A percentile compares a stretch with the other conserved stretches of the same genome.
phyloP scores from a whole-genome alignment of 1,284 basidiomycete species.

The Cryptococcus wingfieldii region DNA sequence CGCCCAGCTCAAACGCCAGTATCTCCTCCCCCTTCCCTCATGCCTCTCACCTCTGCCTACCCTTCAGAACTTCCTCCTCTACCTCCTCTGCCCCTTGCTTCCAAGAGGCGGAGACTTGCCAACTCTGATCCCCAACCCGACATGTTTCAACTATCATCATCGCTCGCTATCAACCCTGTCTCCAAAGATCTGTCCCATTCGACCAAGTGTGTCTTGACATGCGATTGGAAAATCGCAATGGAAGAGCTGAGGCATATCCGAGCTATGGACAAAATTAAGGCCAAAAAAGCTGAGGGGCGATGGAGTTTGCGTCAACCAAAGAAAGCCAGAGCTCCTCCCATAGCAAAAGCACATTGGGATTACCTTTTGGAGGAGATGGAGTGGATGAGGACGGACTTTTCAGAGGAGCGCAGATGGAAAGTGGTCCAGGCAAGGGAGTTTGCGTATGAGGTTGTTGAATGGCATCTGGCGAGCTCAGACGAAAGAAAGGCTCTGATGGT shows the following conservation, averaged over 20 bases:
- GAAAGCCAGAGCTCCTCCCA: conserved; percentile 77
- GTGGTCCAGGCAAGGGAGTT: conserved; percentile 76
- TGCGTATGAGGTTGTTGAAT: conserved; percentile 78
- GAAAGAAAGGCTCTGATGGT: conserved; percentile 64
- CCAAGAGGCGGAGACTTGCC: conserved; percentile 20
- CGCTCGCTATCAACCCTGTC: conserved; percentile 38
- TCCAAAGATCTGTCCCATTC: conserved; percentile 30
- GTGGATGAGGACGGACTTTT: conserved; percentile 95
- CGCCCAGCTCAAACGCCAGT: conserved; percentile 20
- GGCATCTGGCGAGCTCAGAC: conserved; percentile 71
- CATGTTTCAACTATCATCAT: conserved; percentile 29
- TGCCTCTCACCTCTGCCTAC: conserved; percentile 40
- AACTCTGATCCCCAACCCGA: conserved; percentile 27
- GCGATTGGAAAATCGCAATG: conserved; percentile 57
- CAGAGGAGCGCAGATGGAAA: conserved; percentile 93
- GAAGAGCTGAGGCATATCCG: conserved; percentile 70
- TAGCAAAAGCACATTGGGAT: conserved; percentile 90
- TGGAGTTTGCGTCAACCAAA: conserved; percentile 97
- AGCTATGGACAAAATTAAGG: conserved; percentile 79
- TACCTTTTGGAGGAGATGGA: conserved; percentile 96
- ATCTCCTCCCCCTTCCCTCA: conserved; percentile 24
- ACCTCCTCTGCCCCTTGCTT: conserved; percentile 26
- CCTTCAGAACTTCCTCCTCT: conserved; percentile 28
- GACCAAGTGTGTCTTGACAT: conserved; percentile 39
- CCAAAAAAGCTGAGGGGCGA: conserved; percentile 69